These are phyloP conservation scores for Trichosporon sp. DNA, from an alignment of 1,284 basidiomycete genomes.

Conservation along the genomic window DNA sequence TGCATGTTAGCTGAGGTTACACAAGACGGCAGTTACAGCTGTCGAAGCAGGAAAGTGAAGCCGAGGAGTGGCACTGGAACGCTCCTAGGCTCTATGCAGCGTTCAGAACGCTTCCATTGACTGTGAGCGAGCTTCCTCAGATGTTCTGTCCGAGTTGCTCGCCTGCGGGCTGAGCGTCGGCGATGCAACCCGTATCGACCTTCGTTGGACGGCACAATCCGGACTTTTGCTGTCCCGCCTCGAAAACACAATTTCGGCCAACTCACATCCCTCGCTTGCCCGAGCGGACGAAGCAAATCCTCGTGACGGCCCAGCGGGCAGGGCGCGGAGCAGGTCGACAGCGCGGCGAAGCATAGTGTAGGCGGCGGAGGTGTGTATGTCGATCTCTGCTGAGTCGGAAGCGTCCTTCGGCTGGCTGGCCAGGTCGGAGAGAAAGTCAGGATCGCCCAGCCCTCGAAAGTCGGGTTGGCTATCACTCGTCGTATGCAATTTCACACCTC, in stretches of 20 bases:
- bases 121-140: neutral
- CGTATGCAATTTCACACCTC: neutral
- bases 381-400: neutral
- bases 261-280: neutral
- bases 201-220: neutral
- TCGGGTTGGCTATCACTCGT: neutral
- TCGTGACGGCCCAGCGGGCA: neutral
- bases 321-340: neutral
- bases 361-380: neutral
- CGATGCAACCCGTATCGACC: neutral
- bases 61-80: neutral
- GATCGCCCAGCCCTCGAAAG: neutral
- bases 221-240: neutral
- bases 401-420: neutral
- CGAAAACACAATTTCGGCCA: neutral
- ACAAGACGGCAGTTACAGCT: neutral
- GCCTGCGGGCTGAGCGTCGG: neutral
- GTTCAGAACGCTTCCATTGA: neutral
- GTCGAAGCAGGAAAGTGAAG: neutral
- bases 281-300: neutral
- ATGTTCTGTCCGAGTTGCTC: neutral
- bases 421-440: neutral
- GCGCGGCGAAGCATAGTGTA: slow-evolving; percentile 2
- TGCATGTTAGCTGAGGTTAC: slow-evolving; percentile 17
- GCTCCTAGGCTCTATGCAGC: neutral